Evolutionary conservation across 2,329 filamentous ascomycete species (phyloP), one percentile per base, ranked within the genome.

Genomic region (Dendryphion nanum): DNA sequence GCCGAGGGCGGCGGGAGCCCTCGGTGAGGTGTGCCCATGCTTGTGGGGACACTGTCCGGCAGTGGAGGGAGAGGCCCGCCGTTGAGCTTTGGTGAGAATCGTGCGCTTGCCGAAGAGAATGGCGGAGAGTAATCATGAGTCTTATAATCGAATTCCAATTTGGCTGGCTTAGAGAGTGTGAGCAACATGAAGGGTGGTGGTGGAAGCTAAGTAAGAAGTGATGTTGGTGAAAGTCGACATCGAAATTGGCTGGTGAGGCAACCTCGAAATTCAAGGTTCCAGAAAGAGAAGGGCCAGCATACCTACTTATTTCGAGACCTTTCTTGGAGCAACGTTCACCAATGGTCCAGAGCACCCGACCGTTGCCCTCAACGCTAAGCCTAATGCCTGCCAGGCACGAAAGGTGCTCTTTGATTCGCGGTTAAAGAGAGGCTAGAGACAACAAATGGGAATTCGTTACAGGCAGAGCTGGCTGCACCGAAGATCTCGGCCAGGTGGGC

Each of bases 1-100:
- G 72, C 71, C 47, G 72, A 69, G 19, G 73, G 74, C 45, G 72
- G 74, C 59, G 74, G 74, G 31, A 77, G 61, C 35, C 74, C 74
- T 57, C 74, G 68, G 60, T 77, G 74, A 53, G 72, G 68, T 37
- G 69, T 73, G 47, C 71, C 66, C 73, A 76, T 76, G 35, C 51
- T 68, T 53, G 59, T 59, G 49, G 60, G 61, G 43, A 57, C 60
- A 62, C 64, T 67, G 58, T 57, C 64, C 59, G 60, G 62, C 59
- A 71, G 64, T 59, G 67, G 57, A 43, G 55, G 57, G 44, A 61
- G 57, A 51, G 53, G 56, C 49, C 66, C 64, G 53, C 66, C 58
- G 54, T 63, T 60, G 45, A 63, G 55, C 49, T 63, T 63, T 36
- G 68, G 66, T 50, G 59, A 67, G 57, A 52, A 61, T 57, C 57